Evolutionary conservation across 2,329 filamentous ascomycete species (phyloP).

Genomic region (Ascochyta pisi): DNA sequence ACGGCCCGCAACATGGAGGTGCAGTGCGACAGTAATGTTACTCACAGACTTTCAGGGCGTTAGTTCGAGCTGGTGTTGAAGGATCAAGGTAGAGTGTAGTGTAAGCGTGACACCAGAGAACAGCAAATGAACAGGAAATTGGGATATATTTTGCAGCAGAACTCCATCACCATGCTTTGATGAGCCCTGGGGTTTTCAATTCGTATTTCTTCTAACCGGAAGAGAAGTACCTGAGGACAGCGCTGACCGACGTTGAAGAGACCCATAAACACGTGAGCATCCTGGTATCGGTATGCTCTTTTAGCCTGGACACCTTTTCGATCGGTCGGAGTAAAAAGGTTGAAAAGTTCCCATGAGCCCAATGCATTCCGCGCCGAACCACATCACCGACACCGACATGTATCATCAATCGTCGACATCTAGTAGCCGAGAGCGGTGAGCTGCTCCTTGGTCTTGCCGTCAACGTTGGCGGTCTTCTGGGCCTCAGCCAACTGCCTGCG

Average conservation of each 20-base stretch:
- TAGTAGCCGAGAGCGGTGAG: conserved; percentile 94
- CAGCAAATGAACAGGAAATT: conserved; percentile 20
- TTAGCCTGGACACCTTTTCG: conserved; percentile 48
- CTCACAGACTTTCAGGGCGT: not conserved
- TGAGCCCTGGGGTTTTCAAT: conserved; percentile 49
- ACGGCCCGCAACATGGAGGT: conserved; percentile 3
- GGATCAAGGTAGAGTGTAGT: not conserved
- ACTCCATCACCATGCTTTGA: conserved; percentile 45
- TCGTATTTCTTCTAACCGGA: conserved; percentile 49
- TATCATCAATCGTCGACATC: conserved; percentile 48
- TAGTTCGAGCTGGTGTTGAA: not conserved
- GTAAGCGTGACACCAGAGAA: too few relatives aligned
- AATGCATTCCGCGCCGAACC: conserved; percentile 49
- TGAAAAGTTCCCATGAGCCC: conserved; percentile 49
- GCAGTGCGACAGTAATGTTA: not conserved
- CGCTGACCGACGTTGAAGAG: conserved; percentile 47
- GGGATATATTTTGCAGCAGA: conserved; percentile 38
- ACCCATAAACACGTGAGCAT: conserved; percentile 50
- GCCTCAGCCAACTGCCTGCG: conserved; percentile 89
- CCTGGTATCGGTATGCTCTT: conserved; percentile 46
- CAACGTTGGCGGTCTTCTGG: conserved; percentile 88
- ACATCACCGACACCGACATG: conserved; percentile 39
- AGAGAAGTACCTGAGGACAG: conserved; percentile 45
- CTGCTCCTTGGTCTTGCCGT: conserved; percentile 85
- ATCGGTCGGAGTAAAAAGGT: conserved; percentile 48